Conservation (phyloP, 2,329 filamentous ascomycete genomes). For the Trichoderma sp. region DNA sequence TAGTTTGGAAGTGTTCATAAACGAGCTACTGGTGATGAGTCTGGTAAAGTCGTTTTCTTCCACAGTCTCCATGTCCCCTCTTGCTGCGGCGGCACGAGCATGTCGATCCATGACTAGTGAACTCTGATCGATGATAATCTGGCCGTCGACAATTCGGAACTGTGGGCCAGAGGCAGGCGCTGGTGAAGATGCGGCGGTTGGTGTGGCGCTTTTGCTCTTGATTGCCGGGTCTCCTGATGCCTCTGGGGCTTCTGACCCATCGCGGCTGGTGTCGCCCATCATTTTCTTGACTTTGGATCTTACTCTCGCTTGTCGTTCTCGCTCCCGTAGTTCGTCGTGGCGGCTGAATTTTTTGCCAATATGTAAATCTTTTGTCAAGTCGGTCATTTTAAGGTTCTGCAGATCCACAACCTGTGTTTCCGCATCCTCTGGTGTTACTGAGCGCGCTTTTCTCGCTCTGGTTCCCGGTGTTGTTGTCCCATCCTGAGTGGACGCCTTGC, state of each 20-base stretch:
- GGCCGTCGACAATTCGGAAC: slow-evolving; percentile 68
- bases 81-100: slow-evolving; percentile 57
- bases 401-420: slow-evolving; percentile 65
- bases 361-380: slow-evolving; percentile 68
- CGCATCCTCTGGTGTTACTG: slow-evolving; percentile 63
- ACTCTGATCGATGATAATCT: slow-evolving; percentile 70
- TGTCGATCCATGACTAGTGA: slow-evolving; percentile 70
- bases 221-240: slow-evolving; percentile 16
- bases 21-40: slow-evolving; percentile 68
- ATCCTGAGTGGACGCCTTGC: slow-evolving; percentile 31
- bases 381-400: slow-evolving; percentile 68
- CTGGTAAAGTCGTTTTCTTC: slow-evolving; percentile 80
- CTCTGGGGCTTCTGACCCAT: slow-evolving; percentile 27
- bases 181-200: slow-evolving; percentile 21
- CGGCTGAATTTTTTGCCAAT: slow-evolving; percentile 75
- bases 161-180: slow-evolving; percentile 48
- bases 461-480: slow-evolving; percentile 31
- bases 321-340: slow-evolving; percentile 70
- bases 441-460: slow-evolving; percentile 44
- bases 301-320: slow-evolving; percentile 54
- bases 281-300: slow-evolving; percentile 37
- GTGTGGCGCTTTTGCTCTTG: slow-evolving; percentile 26
- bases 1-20: slow-evolving; percentile 62
- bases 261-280: slow-evolving; percentile 31
- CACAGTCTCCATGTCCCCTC: slow-evolving; percentile 59